phyloP scores from a whole-genome alignment of 768 basidiomycete genomes.

The Leccinum variicolor region DNA sequence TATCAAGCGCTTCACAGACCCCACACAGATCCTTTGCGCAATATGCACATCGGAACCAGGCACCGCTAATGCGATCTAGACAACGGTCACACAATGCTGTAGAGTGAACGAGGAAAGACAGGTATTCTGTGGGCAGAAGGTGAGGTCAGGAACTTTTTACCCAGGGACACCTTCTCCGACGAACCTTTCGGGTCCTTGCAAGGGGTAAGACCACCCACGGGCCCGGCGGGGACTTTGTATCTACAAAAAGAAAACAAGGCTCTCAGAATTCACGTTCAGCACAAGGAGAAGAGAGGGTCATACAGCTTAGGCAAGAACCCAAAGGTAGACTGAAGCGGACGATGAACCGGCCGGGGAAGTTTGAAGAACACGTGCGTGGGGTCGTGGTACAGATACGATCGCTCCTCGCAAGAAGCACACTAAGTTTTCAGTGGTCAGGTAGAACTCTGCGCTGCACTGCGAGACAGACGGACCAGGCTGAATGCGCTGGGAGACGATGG shows the following conservation, averaged over 20 bases:
- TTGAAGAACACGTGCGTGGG: conserved; percentile 88
- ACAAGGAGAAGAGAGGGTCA: conserved; percentile 17
- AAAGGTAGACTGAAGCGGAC: conserved; percentile 48
- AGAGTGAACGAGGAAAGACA: conserved; percentile 55
- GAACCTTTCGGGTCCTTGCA: conserved; percentile 56
- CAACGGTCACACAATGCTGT: conserved; percentile 85
- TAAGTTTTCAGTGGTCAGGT: conserved; percentile 27
- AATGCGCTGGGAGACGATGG: conserved; percentile 68
- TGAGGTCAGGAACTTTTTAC: not conserved
- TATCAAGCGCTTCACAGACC: conserved; percentile 74
- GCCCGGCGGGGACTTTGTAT: conserved; percentile 62
- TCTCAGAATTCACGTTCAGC: conserved; percentile 4
- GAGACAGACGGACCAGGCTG: conserved; percentile 55
- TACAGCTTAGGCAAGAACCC: conserved; percentile 72
- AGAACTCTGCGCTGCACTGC: too few relatives aligned
- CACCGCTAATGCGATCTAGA: conserved; percentile 75
- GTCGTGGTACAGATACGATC: conserved; percentile 78
- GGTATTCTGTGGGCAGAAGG: conserved; percentile 48
- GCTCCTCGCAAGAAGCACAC: conserved; percentile 79
- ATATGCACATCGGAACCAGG: conserved; percentile 90
- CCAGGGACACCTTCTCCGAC: not conserved
- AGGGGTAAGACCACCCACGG: conserved; percentile 36
- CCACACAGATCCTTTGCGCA: conserved; percentile 87
- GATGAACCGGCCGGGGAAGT: conserved; percentile 73
- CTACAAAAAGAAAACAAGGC: conserved; percentile 33